A percentile compares a stretch with the other conserved stretches of the same genome.
These are phyloP conservation scores for Paraphoma sp. DNA, from an alignment of 2,329 filamentous ascomycete species.

Conservation along the genomic window DNA sequence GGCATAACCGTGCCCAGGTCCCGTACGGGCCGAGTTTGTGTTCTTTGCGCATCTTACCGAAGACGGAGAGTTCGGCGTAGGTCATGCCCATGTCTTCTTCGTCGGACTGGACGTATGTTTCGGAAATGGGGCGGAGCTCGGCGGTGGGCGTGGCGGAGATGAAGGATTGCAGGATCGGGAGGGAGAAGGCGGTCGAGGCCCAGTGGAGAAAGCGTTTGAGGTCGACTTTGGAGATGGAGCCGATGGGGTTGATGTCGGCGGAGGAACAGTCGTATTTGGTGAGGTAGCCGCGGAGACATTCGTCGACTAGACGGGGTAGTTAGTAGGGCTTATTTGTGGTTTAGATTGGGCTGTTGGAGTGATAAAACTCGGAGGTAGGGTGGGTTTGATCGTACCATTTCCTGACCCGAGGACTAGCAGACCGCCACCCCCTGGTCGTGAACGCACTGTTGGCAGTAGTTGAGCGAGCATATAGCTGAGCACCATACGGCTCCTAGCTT, in stretches of 20 bases:
- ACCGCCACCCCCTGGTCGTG: constrained; percentile 61
- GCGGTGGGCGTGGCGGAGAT: constrained; percentile 58
- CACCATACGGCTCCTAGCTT: constrained; percentile 70
- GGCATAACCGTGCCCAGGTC: constrained; percentile 61
- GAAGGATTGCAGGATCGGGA: constrained; percentile 72
- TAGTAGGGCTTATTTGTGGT: no score
- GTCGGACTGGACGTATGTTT: constrained; percentile 65
- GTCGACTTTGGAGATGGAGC: constrained; percentile 68
- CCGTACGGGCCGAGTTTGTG: constrained; percentile 54
- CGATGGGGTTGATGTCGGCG: constrained; percentile 65
- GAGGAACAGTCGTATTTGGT: constrained; percentile 73
- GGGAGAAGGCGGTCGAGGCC: constrained; percentile 57
- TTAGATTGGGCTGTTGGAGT: no score
- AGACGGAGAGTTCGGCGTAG: constrained; percentile 60
- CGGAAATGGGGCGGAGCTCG: constrained; percentile 68
- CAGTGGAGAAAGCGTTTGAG: constrained; percentile 75
- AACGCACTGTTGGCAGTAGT: constrained; percentile 65
- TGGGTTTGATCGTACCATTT: constrained; percentile 53
- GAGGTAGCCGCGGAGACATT: constrained; percentile 62
- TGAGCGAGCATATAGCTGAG: constrained; percentile 70
- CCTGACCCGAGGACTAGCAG: constrained; percentile 72
- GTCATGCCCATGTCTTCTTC: constrained; percentile 60
- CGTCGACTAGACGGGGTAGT: constrained; percentile 45
- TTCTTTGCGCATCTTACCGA: constrained; percentile 62
- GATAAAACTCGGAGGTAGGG: no score